These are phyloP conservation scores for Stemphylium vesicarium DNA, from an alignment of 2,329 filamentous ascomycete genomes.

Conservation along the genomic window DNA sequence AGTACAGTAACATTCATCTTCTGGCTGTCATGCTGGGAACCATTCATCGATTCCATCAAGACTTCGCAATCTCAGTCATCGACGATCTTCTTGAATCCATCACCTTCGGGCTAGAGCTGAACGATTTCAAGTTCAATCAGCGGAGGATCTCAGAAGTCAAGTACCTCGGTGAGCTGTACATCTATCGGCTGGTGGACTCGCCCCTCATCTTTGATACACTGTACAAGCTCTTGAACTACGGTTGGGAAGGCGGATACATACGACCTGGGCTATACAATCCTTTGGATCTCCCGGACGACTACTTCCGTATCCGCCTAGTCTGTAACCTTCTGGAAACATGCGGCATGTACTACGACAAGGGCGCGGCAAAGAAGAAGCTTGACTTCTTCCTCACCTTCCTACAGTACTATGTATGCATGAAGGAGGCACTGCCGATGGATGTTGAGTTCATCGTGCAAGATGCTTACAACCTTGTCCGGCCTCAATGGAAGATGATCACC, in stretches of 20 bases:
- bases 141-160: slow-evolving; percentile 94
- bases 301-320: slow-evolving; percentile 90
- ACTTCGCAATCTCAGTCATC: slow-evolving; percentile 88
- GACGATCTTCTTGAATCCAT: slow-evolving; percentile 91
- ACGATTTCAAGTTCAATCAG: slow-evolving; percentile 98
- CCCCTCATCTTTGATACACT: slow-evolving; percentile 93
- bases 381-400: slow-evolving; percentile 98
- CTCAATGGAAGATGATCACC: slow-evolving; percentile 88
- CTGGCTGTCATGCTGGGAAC: slow-evolving; percentile 88
- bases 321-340: slow-evolving; percentile 92
- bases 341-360: slow-evolving; percentile 93
- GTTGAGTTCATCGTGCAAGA: slow-evolving; percentile 97
- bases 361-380: slow-evolving; percentile 92
- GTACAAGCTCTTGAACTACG: slow-evolving; percentile 93
- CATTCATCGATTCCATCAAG: slow-evolving; percentile 88
- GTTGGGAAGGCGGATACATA: slow-evolving; percentile 82
- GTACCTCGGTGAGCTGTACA: slow-evolving; percentile 95
- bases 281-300: slow-evolving; percentile 90
- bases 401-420: slow-evolving; percentile 94
- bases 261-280: slow-evolving; percentile 76
- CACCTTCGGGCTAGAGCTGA: slow-evolving; percentile 85
- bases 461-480: slow-evolving; percentile 81
- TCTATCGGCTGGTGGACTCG: slow-evolving; percentile 96
- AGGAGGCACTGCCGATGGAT: slow-evolving; percentile 90
- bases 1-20: slow-evolving; percentile 95